These are phyloP conservation scores for Circinella minor DNA, from an alignment of 371 early-diverging fungal species.

Conservation along the genomic window DNA sequence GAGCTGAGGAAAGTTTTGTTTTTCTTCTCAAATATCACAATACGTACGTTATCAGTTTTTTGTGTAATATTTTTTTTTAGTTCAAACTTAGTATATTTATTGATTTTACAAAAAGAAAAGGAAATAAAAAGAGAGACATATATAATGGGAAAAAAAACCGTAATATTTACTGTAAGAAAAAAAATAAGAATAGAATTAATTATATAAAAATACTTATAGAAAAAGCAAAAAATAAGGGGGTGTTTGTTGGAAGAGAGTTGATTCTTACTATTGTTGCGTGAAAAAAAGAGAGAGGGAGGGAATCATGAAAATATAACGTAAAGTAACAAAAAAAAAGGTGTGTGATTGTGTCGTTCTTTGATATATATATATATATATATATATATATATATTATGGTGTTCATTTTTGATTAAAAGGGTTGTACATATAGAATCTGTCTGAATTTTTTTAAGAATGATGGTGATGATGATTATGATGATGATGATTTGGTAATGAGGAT, in stretches of 20 bases:
- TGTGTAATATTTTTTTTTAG: neutral
- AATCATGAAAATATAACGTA: slow-evolving; percentile 2
- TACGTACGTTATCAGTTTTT: neutral
- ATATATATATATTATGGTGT: too few relatives aligned
- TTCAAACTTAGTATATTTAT: neutral
- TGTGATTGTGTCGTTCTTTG: too few relatives aligned
- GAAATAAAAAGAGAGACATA: neutral
- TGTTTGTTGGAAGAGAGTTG: neutral
- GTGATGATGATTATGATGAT: slow-evolving; percentile 7
- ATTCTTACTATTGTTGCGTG: too few relatives aligned
- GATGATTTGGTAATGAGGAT: slow-evolving; percentile 2
- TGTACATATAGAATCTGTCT: neutral
- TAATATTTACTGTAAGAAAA: neutral
- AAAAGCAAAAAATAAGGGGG: neutral
- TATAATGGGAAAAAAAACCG: neutral
- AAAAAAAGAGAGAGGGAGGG: neutral
- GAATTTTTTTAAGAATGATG: neutral
- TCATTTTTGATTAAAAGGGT: neutral
- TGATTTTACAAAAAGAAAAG: neutral
- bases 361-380: too few relatives aligned
- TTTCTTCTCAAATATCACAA: neutral
- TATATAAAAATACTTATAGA: neutral
- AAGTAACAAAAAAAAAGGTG: too few relatives aligned
- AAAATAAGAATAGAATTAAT: too few relatives aligned
- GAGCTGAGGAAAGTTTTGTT: too few relatives aligned